Base-by-base conservation (phyloP, 306 rosid genomes). In the Arachis hypogaea region DNA sequence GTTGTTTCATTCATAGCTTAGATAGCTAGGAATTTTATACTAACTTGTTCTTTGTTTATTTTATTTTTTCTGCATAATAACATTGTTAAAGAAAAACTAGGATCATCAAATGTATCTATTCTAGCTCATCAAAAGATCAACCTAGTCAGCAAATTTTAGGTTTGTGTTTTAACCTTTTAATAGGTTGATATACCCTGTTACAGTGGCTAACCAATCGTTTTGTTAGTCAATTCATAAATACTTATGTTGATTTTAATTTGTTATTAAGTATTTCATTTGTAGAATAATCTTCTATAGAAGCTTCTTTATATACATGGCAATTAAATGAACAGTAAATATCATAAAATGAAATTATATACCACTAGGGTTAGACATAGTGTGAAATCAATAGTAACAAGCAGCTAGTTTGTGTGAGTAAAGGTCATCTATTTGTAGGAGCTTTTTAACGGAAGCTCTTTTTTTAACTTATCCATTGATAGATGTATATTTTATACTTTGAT, bases 121-220 rank as follows among this genome's bases (percentile, higher is more conserved):
- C 87, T 71, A 86, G 84, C 82, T 83, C 88, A 2, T 83, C 88
- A 3, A 93, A 88, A 75, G 92, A 89, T 58, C 89, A 84, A 55
- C 86, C 68, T 44, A 73, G 70, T 67, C 86, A 81, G 76, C 83
- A 78, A 64, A 65, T 64, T 33, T 18, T 82, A 78, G 95, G 97
- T 91, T 67, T 57, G 92, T 80, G 71, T 43, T 22, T 70, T 36
- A 71, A 66, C n/a, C 28, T 22, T 22, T 22, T 22, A 22, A 22
- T 1, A 44, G 8, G 47, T 41, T 14, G 1, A 56, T 58, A 12
- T 22, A 22, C 28, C 28, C 28, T 22, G 28, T 22, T 22, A 22
- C 28, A 22, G 28, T 22, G 28, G 28, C 28, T 22, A 22, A 22
- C 28, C 28, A 22, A 22, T 22, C 28, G 1, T 22, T 22, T 22